Evolutionary conservation across 2,329 filamentous ascomycete genomes (phyloP).

Genomic region (Aspergillus quadricinctus): DNA sequence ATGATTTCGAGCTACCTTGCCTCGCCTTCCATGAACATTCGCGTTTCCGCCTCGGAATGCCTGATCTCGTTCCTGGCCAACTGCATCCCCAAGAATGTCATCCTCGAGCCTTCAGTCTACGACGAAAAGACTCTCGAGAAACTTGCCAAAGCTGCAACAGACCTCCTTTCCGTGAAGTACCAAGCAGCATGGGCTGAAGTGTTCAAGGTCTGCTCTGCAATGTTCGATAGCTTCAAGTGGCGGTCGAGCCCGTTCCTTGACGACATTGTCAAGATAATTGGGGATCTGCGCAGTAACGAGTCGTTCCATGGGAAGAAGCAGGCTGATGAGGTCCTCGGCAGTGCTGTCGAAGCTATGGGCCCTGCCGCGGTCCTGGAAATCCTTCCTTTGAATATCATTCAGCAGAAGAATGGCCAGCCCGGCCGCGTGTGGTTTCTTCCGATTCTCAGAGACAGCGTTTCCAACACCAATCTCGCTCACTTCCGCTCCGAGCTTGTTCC

Average conservation of each 20-base stretch:
- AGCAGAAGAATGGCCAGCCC: conserved; percentile 69
- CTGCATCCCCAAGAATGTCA: conserved; percentile 76
- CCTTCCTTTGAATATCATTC: conserved; percentile 78
- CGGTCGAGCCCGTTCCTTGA: conserved; percentile 72
- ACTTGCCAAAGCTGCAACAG: conserved; percentile 64
- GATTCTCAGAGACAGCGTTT: conserved; percentile 80
- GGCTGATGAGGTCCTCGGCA: conserved; percentile 83
- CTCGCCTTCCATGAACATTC: conserved; percentile 86
- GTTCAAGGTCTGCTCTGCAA: conserved; percentile 79
- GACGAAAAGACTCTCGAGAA: conserved; percentile 88
- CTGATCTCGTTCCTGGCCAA: conserved; percentile 89
- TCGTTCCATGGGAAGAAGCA: conserved; percentile 93
- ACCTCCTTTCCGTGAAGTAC: conserved; percentile 81
- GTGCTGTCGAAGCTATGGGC: conserved; percentile 84
- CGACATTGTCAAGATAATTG: conserved; percentile 71
- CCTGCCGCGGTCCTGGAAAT: conserved; percentile 77
- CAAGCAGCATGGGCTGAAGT: conserved; percentile 94
- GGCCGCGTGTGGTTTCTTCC: conserved; percentile 94
- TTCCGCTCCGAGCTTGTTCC: conserved; percentile 85
- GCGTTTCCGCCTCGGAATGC: conserved; percentile 90
- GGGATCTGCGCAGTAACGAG: conserved; percentile 80
- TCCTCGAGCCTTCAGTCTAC: conserved; percentile 84
- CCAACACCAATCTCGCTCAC: conserved; percentile 80
- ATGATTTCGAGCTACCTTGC: conserved; percentile 77
- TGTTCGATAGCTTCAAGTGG: conserved; percentile 86